Evolutionary conservation across 495 filamentous ascomycete species (phyloP), one percentile per base, ranked within the genome.

Genomic region (Letharia lupina): DNA sequence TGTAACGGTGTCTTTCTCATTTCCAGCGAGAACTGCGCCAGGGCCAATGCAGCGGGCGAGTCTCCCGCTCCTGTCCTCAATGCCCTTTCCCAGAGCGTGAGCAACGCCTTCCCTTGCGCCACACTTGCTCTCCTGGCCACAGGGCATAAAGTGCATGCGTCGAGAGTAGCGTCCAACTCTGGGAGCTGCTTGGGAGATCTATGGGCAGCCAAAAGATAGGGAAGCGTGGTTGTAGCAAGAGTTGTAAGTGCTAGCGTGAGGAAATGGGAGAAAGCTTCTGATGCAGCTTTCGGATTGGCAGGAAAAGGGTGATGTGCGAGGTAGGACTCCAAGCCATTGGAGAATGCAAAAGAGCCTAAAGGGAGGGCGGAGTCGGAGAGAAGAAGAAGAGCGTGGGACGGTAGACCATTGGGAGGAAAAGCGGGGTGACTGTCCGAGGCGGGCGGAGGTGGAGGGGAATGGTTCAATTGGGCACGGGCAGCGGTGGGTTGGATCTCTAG

Each of bases 281-380:
- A 52, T 2, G 75, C 57, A 39, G 74, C 59, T 0, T 93, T 73
- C 60, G 71, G 73, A 64, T 76, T 65, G 54, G 75, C 73, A 52
- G 67, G 63, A 45, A 77, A 77, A 20, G 69, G 74, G 70, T 87
- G 84, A 79, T 98, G 94, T 3, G 90, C 88, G 39, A 96, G 86
- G 75, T 91, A 97, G 61, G 93, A 97, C 74, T 99, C 94, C 42
- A 99, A 84, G 1, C 93, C 93, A 69, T 84, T 89, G 79, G 89
- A 93, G 83, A 96, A 99, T 67, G 94, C 94, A 78, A 99, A 99
- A 50, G 92, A 95, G 71, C 95, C 95, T 0, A 99, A 81, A 11
- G 94, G 94, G 11, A 99, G 87, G 47, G 94, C 94, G 11, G 94
- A 96, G 81, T 99, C 94, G 44, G 94, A 89, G 70, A 99, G 88